A percentile compares a stretch with the other conserved stretches of the same genome.
Evolutionary conservation across 495 filamentous ascomycete genomes (phyloP).

Genomic region (Cercophora newfieldiana): DNA sequence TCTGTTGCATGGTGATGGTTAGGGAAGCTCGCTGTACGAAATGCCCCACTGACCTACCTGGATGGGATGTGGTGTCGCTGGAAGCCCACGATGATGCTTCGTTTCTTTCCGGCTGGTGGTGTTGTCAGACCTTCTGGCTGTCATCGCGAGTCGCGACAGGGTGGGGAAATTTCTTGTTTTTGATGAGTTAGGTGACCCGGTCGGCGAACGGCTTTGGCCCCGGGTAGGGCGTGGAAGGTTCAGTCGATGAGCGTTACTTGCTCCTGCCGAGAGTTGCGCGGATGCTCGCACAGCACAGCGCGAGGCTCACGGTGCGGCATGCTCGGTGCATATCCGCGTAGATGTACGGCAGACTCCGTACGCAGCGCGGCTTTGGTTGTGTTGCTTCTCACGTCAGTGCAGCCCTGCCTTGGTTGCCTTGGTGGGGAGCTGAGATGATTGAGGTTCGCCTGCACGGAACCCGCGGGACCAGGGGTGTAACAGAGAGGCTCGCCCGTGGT

Average conservation of each 20-base stretch:
- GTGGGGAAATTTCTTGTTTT: no score
- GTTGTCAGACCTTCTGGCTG: neutral
- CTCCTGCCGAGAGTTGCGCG: neutral
- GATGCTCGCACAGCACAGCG: neutral
- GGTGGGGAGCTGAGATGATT: neutral
- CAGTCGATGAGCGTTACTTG: no score
- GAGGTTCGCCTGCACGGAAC: neutral
- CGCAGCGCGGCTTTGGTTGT: neutral
- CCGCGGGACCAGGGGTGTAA: neutral
- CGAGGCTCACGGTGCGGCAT: neutral
- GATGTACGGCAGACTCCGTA: neutral
- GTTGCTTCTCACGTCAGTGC: conserved; percentile 18
- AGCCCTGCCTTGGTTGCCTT: neutral
- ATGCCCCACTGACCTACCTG: neutral
- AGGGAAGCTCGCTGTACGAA: neutral
- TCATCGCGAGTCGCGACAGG: no score
- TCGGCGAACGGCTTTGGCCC: no score
- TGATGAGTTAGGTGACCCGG: no score
- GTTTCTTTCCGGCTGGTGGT: neutral
- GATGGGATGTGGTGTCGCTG: neutral
- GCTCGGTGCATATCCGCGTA: neutral
- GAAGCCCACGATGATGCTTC: neutral
- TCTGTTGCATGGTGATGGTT: neutral
- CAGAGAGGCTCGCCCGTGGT: conserved; percentile 6
- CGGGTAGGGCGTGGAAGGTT: no score